These are phyloP conservation scores for Colletotrichum sp. DNA, from an alignment of 2,329 filamentous ascomycete genomes.

Conservation along the genomic window DNA sequence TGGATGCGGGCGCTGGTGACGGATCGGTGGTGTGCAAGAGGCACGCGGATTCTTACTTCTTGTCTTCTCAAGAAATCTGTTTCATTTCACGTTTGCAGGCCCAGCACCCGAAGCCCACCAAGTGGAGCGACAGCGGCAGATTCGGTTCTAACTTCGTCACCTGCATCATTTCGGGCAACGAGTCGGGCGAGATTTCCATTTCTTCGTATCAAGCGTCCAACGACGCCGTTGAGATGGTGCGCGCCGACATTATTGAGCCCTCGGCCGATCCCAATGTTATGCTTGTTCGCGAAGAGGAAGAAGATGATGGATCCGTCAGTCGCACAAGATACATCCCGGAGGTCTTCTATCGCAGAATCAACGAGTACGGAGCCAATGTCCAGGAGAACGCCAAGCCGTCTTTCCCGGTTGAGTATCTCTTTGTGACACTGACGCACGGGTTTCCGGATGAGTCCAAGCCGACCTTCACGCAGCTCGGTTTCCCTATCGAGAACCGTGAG, in stretches of 20 bases:
- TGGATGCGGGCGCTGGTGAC: slow-evolving; percentile 81
- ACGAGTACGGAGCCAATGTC: slow-evolving; percentile 95
- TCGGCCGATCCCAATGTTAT: slow-evolving; percentile 92
- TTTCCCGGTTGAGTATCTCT: slow-evolving; percentile 95
- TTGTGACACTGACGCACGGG: slow-evolving; percentile 94
- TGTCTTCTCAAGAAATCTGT: slow-evolving; percentile 89
- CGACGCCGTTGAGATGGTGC: slow-evolving; percentile 95
- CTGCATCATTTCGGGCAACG: slow-evolving; percentile 93
- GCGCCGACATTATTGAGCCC: slow-evolving; percentile 92
- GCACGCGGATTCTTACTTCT: slow-evolving; percentile 92
- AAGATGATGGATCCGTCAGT: slow-evolving; percentile 73
- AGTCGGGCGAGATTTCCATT: slow-evolving; percentile 85
- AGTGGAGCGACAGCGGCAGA: slow-evolving; percentile 93
- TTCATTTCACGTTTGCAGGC: slow-evolving; percentile 91
- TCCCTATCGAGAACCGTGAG: slow-evolving; percentile 92
- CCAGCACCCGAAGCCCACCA: slow-evolving; percentile 85
- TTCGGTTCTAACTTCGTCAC: slow-evolving; percentile 98
- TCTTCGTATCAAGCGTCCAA: slow-evolving; percentile 95
- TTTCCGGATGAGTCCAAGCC: slow-evolving; percentile 85
- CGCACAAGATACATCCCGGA: slow-evolving; percentile 92
- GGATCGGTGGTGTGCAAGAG: slow-evolving; percentile 93
- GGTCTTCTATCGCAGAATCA: slow-evolving; percentile 94
- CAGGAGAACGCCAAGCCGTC: slow-evolving; percentile 96
- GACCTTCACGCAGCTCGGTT: slow-evolving; percentile 74
- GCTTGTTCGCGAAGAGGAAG: slow-evolving; percentile 92